Base-by-base conservation (phyloP, 345 rosid species). In the Sisymbrium altissimum region DNA sequence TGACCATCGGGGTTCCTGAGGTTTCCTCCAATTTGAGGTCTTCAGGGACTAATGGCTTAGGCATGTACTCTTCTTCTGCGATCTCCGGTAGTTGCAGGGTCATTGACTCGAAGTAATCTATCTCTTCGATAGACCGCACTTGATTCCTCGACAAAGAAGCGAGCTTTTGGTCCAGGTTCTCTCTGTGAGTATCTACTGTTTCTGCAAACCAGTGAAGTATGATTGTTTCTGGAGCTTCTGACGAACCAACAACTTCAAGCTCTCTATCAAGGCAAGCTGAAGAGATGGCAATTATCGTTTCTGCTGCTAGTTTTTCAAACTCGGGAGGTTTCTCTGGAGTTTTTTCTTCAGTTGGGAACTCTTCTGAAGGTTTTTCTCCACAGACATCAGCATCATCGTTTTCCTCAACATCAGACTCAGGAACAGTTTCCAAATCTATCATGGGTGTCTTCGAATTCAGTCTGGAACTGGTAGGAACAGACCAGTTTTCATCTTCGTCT, bases 161-260 rank as follows among this genome's bases (percentile, higher is more conserved):
- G 2, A 78, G 71, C 67, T 73, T 78, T 38, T 55, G 13, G 65
- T 83, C 87, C 3, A 79, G 74, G 64, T 83, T 86, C 68, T 81
- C 86, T 21, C 83, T 86, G 70, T 84, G 83, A 39, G 85, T 79
- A 50, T 83, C 71, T 54, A 78, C 74, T 64, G 85, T 78, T 52
- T 87, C 96, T 4, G 85, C 93, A 78, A 91, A 84, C 96, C 95
- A 87, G 40, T 71, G 71, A 64, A 91, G 92, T 44, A 84, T 67
- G 39, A 83, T 75, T 4, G 23, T 58, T 12, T 69, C 58, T 25
- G 80, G 48, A 60, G 78, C 66, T 52, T 74, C 76, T 50, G 66
- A 4, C 14, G 66, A 49, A 53, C 30, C 45, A 73, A 18, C 61
- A 36, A 21, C 81, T 45, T 62, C 78, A 68, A 44, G 32, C 58